phyloP scores from a whole-genome alignment of 768 basidiomycete species.

The Sarcodon sp. region DNA sequence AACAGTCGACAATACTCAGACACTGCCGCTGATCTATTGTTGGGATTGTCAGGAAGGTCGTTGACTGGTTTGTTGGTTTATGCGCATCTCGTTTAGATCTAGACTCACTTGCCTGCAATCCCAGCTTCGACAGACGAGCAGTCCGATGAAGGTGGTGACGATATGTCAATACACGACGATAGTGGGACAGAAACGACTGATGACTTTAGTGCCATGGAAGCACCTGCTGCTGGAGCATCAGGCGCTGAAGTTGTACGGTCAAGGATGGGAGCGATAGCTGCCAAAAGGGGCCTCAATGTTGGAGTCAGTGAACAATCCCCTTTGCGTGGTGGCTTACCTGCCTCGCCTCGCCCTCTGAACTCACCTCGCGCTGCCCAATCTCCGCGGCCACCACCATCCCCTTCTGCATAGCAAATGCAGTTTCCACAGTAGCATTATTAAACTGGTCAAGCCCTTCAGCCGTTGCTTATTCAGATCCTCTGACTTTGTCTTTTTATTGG shows the following conservation, averaged over 20 bases:
- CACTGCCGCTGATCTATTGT: constrained; percentile 69
- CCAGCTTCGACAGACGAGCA: constrained; percentile 40
- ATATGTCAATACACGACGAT: constrained; percentile 53
- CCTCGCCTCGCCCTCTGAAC: constrained; percentile 19
- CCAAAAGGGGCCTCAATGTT: constrained; percentile 61
- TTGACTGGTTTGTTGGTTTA: constrained; percentile 40
- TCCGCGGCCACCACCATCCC: constrained; percentile 2
- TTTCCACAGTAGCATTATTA: neutral
- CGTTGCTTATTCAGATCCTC: no score
- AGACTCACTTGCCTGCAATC: constrained; percentile 11
- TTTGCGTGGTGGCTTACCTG: constrained; percentile 50
- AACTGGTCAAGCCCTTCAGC: no score
- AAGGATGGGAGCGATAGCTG: constrained; percentile 47
- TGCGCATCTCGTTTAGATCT: constrained; percentile 1
- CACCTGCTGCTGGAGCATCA: constrained; percentile 11
- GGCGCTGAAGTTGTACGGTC: constrained; percentile 14
- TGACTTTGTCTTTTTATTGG: no score
- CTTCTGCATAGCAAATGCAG: constrained; percentile 4
- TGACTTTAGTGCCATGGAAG: constrained; percentile 11
- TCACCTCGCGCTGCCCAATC: constrained; percentile 2
- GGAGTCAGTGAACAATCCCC: constrained; percentile 46
- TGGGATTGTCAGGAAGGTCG: constrained; percentile 63
- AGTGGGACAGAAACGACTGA: constrained; percentile 49
- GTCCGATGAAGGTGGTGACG: constrained; percentile 54
- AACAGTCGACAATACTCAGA: constrained; percentile 81